Evolutionary conservation across 768 basidiomycete genomes (phyloP), one percentile per base, ranked within the genome.

Genomic region (Tephrocybe rancida): DNA sequence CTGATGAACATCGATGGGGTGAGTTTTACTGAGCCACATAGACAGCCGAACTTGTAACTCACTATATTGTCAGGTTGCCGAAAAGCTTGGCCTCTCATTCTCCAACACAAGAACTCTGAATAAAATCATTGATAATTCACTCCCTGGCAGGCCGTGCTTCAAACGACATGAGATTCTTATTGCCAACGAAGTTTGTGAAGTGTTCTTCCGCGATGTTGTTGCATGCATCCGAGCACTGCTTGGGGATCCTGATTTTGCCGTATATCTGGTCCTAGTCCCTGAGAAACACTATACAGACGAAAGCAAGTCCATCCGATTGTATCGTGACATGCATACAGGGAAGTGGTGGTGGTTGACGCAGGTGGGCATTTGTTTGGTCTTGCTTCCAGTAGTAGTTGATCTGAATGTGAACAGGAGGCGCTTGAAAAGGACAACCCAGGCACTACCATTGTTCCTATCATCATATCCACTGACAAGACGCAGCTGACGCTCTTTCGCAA

Each of bases 271-370:
- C 3, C 65, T 73, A 48, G 50, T 48, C 1, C 77, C 75, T 0
- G 76, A 76, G 46, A 55, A 61, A 0, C 76, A 77, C 41, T 79
- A 69, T 50, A 27, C 59, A 0, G 72, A 75, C 48, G 51, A 48
- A 0, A 63, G 69, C 16, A 34, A 62, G 11, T 65, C 34, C 0
- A 35, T 50, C 0, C 55, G 69, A 0, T 16, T 77, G 0, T 79
- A 68, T 50, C 63, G 70, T 56, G 77, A 81, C 45, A 72, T 80
- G 68, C 67, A 78, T 43, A 80, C 76, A 0, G 77, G 73, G 0
- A 68, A 73, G 39, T 82, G 81, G 81, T 81, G 79, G 81, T 81
- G 79, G 78, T 42, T 42, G 5, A 73, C 67, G 0, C 80, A 81
- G 68, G 80, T 79, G 56, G 13, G 72, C 41, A 27, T 7, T 11